phyloP scores from a whole-genome alignment of 306 rosid genomes.

The Canavalia gladiata region DNA sequence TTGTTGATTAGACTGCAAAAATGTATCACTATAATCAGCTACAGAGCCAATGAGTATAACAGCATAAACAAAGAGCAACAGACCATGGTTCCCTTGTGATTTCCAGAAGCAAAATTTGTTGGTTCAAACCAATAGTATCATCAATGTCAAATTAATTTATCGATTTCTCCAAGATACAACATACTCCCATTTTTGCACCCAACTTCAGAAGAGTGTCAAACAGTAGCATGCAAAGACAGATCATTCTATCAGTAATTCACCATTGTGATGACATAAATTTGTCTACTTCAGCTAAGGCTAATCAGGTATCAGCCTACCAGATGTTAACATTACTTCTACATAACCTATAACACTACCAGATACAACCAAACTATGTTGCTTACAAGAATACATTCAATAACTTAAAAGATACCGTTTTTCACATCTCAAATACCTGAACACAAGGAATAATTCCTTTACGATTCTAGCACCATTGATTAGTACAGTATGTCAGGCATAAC shows the following conservation, averaged over 20 bases:
- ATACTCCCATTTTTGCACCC: constrained; percentile 7
- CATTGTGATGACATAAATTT: constrained; percentile 8
- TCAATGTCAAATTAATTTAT: constrained; percentile 42
- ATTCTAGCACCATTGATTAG: background rate
- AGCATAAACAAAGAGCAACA: constrained; percentile 43
- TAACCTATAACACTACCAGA: constrained; percentile 23
- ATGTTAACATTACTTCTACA: background rate
- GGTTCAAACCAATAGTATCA: constrained; percentile 2
- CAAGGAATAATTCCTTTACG: constrained; percentile 9
- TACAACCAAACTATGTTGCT: constrained; percentile 23
- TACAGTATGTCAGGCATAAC: background rate
- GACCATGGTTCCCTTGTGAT: constrained; percentile 7
- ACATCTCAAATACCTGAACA: background rate
- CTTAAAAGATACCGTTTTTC: background rate
- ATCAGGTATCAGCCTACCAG: background rate
- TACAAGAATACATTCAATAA: constrained; percentile 25
- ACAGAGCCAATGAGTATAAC: constrained; percentile 37
- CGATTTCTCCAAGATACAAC: constrained; percentile 6
- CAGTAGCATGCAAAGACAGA: constrained; percentile 19
- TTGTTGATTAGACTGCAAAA: constrained; percentile 79
- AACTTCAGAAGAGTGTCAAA: constrained; percentile 36
- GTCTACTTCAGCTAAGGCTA: constrained; percentile 14
- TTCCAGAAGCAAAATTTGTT: constrained; percentile 28
- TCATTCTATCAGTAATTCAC: background rate
- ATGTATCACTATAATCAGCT: constrained; percentile 44